Evolutionary conservation across 192 early-diverging fungal genomes (phyloP).

Genomic region (Backusella morwellensis): DNA sequence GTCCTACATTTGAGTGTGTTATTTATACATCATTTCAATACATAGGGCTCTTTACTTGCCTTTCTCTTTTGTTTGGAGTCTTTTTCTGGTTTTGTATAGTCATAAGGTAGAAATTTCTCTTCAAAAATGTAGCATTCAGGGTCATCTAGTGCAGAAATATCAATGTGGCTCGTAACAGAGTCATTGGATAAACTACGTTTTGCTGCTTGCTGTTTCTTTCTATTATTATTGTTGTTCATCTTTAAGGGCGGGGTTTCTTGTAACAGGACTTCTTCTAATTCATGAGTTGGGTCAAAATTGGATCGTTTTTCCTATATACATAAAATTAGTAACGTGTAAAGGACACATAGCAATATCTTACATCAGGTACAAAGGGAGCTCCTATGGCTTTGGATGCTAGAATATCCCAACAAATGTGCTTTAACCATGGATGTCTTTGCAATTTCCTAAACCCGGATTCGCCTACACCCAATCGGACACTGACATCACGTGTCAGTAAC

Average conservation of each 20-base stretch:
- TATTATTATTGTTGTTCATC: slow-evolving; percentile 60
- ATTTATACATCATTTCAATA: background rate
- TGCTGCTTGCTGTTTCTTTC: slow-evolving; percentile 29
- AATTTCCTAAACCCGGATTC: slow-evolving; percentile 67
- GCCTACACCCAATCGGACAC: slow-evolving; percentile 78
- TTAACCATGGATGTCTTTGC: slow-evolving; percentile 80
- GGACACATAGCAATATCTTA: slow-evolving; percentile 33
- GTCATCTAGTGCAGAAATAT: slow-evolving; percentile 18
- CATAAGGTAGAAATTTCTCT: slow-evolving; percentile 74
- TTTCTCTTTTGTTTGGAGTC: slow-evolving; percentile 11
- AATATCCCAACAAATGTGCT: slow-evolving; percentile 71
- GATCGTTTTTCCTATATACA: slow-evolving; percentile 65
- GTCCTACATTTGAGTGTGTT: background rate
- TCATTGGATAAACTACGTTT: slow-evolving; percentile 24
- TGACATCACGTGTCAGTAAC: slow-evolving; percentile 50
- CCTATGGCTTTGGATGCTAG: slow-evolving; percentile 64
- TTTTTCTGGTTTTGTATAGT: slow-evolving; percentile 58
- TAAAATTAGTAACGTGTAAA: no score
- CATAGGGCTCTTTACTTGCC: no score
- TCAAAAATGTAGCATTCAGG: slow-evolving; percentile 75
- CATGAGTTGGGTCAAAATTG: slow-evolving; percentile 96
- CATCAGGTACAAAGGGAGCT: slow-evolving; percentile 86
- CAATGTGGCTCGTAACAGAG: slow-evolving; percentile 30
- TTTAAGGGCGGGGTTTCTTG: slow-evolving; percentile 90
- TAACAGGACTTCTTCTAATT: slow-evolving; percentile 94